A percentile compares a stretch with the other conserved stretches of the same genome.
phyloP scores from a whole-genome alignment of 2,329 filamentous ascomycete genomes.

The Phyllosticta citribraziliensis region DNA sequence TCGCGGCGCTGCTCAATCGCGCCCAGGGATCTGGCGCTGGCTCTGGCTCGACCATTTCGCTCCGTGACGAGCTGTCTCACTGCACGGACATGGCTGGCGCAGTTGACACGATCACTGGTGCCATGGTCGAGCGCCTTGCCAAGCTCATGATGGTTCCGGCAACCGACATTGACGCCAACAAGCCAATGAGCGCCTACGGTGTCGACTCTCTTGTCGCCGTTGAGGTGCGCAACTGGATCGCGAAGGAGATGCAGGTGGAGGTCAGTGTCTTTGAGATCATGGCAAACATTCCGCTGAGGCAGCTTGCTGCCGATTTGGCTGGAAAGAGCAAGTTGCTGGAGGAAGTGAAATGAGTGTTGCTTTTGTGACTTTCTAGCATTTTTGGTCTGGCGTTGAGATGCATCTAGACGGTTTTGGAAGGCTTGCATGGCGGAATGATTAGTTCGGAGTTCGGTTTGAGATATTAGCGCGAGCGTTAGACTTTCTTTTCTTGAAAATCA shows the following conservation, averaged over 20 bases:
- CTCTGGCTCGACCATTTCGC: background rate
- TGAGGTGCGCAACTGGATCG: slow-evolving; percentile 18
- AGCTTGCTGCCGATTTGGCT: background rate
- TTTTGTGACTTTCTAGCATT: background rate
- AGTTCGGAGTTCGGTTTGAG: background rate
- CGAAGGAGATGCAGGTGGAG: slow-evolving; percentile 12
- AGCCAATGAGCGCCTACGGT: slow-evolving; percentile 10
- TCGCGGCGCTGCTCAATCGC: background rate
- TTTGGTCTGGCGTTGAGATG: background rate
- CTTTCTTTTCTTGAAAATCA: too few species aligned
- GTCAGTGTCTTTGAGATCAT: slow-evolving; percentile 15
- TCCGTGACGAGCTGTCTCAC: background rate
- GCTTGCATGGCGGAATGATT: background rate
- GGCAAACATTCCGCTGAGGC: background rate
- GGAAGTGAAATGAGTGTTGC: background rate
- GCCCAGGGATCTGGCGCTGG: background rate
- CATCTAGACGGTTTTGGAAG: too few species aligned
- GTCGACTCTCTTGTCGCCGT: slow-evolving; percentile 19
- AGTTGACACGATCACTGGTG: background rate
- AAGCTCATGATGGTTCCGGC: background rate
- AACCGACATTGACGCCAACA: background rate
- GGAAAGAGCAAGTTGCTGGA: background rate
- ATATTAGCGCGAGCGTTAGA: background rate
- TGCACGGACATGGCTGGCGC: background rate
- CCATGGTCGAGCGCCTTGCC: background rate